Percentiles rank a stretch among this genome's conserved stretches.
phyloP scores from a whole-genome alignment of 2,329 filamentous ascomycete genomes.

The Xylariaceae sp. region DNA sequence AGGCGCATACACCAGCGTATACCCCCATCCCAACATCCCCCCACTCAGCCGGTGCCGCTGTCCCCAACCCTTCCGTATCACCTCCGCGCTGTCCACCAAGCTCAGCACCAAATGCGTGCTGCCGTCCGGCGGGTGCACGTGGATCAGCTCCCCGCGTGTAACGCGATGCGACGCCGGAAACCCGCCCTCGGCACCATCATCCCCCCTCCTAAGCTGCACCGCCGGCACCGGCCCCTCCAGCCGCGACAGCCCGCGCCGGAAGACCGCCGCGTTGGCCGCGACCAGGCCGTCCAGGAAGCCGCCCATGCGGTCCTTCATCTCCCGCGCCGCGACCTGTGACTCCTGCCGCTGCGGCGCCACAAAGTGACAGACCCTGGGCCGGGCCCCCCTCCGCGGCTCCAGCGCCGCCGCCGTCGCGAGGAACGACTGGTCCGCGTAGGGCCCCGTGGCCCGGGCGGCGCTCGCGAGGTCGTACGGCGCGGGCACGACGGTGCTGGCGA shows the following conservation, averaged over 20 bases:
- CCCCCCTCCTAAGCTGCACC: not conserved
- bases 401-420: not conserved
- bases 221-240: not conserved
- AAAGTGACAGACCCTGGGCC: not conserved
- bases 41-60: slow-evolving; percentile 31
- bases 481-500: not conserved
- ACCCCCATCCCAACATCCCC: slow-evolving; percentile 25
- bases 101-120: slow-evolving; percentile 30
- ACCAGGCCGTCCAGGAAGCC: not conserved
- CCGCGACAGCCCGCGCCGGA: not conserved
- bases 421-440: not conserved
- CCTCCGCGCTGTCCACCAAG: slow-evolving; percentile 30
- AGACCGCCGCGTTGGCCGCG: not conserved
- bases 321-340: not conserved
- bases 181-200: not conserved
- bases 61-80: slow-evolving; percentile 32
- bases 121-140: not conserved
- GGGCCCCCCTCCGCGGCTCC: not conserved
- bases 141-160: slow-evolving; percentile 2
- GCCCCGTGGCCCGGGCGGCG: not conserved
- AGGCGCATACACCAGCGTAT: slow-evolving; percentile 36
- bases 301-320: not conserved
- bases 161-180: not conserved
- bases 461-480: not conserved
- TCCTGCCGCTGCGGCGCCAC: slow-evolving; percentile 2